Percentiles rank a stretch among this genome's conserved stretches.
Evolutionary conservation across 208 protist species (phyloP).

Genomic region (Wallacemonas sp.): DNA sequence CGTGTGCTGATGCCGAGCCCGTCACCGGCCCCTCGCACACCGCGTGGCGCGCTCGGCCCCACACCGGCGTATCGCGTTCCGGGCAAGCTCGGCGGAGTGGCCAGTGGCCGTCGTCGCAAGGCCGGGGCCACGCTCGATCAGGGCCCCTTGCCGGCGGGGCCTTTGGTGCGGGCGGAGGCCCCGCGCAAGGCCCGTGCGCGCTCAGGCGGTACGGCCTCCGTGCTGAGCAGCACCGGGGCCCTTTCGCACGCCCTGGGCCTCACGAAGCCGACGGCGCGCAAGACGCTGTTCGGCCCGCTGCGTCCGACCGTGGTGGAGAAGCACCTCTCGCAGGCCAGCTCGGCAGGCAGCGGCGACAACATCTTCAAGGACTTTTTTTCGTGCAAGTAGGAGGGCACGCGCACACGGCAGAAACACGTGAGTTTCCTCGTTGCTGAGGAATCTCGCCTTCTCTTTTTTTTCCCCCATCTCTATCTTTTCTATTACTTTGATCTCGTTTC

Average conservation of each 20-base stretch:
- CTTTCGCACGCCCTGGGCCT: neutral
- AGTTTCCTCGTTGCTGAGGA: no score
- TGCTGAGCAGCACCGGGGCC: neutral
- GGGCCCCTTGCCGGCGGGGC: neutral
- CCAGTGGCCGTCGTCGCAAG: neutral
- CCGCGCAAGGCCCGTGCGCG: neutral
- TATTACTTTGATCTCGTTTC: neutral
- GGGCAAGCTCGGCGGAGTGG: neutral
- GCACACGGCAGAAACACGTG: no score
- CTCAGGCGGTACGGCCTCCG: neutral
- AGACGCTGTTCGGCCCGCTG: slow-evolving; percentile 15
- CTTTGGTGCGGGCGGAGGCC: neutral
- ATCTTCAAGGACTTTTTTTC: slow-evolving; percentile 72
- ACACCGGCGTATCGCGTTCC: neutral
- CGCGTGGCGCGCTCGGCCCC: neutral
- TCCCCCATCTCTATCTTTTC: slow-evolving; percentile 17
- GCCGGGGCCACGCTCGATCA: neutral
- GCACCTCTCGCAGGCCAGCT: slow-evolving; percentile 13
- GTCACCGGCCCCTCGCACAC: slow-evolving; percentile 1
- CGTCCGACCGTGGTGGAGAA: slow-evolving; percentile 1
- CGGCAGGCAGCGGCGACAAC: slow-evolving; percentile 42
- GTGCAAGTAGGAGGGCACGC: slow-evolving; percentile 22
- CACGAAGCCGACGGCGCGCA: neutral
- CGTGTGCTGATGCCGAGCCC: neutral
- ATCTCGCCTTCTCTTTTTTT: slow-evolving; percentile 13